These are phyloP conservation scores for Colletotrichum destructivum DNA, from an alignment of 2,329 filamentous ascomycete species.

Conservation along the genomic window DNA sequence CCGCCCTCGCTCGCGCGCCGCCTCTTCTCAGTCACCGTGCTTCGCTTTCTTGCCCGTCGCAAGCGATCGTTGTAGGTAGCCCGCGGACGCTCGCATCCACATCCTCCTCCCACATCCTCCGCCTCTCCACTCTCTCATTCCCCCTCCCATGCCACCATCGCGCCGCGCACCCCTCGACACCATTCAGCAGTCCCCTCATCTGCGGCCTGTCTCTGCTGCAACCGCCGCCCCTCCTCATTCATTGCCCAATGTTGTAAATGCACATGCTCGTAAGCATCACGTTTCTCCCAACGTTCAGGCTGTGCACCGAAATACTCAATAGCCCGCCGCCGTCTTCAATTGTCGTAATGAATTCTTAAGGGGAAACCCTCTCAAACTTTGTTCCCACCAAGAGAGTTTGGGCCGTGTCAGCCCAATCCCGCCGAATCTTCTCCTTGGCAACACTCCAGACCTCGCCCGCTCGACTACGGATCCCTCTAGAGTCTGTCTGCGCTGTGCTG, in stretches of 20 bases:
- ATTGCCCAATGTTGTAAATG: too few species aligned
- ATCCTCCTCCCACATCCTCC: slow-evolving; percentile 10
- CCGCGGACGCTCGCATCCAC: slow-evolving; percentile 31
- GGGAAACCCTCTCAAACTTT: slow-evolving; percentile 31
- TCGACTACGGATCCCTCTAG: slow-evolving; percentile 22
- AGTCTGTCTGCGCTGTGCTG: slow-evolving; percentile 14
- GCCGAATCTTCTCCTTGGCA: slow-evolving; percentile 36
- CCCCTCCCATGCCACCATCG: slow-evolving; percentile 8
- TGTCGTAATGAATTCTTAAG: slow-evolving; percentile 28
- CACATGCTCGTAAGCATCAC: slow-evolving; percentile 3
- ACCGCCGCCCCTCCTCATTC: slow-evolving; percentile 10
- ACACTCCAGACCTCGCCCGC: slow-evolving; percentile 11
- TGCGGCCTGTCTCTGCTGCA: neutral
- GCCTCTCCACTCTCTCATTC: slow-evolving; percentile 16
- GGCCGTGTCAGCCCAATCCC: slow-evolving; percentile 42
- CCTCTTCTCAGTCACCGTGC: neutral
- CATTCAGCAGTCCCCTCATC: neutral
- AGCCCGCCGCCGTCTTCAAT: neutral
- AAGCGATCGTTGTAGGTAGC: slow-evolving; percentile 24
- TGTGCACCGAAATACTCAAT: neutral
- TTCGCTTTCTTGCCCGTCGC: slow-evolving; percentile 6
- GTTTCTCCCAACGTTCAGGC: neutral
- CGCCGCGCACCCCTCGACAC: slow-evolving; percentile 17
- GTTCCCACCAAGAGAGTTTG: slow-evolving; percentile 39
- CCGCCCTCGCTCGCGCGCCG: neutral